phyloP scores from a whole-genome alignment of 306 rosid genomes.

The Ormosia emarginata region DNA sequence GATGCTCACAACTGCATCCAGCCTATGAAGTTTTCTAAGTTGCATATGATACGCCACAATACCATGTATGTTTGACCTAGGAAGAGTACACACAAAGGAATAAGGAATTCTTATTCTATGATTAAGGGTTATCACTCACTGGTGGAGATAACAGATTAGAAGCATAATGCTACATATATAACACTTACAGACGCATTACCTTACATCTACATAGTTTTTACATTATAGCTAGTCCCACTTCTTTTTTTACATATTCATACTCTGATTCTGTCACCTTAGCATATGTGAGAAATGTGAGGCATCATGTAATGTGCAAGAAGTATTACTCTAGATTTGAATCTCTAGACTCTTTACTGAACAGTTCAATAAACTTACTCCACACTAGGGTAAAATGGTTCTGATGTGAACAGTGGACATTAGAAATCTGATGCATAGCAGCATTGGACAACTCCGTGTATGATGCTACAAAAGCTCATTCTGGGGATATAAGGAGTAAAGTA shows the following conservation, averaged over 20 bases:
- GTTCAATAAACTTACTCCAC: background rate
- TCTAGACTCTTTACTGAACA: background rate
- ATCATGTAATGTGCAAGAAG: no score
- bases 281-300: no score
- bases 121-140: background rate
- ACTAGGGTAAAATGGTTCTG: background rate
- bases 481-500: background rate
- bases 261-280: no score
- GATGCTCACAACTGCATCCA: constrained; percentile 7
- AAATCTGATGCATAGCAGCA: background rate
- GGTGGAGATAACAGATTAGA: background rate
- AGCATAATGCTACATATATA: no score
- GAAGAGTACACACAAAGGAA: background rate
- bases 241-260: no score
- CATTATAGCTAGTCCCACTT: no score
- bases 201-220: background rate
- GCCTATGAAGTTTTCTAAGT: background rate
- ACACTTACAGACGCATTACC: background rate
- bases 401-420: background rate
- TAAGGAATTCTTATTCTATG: background rate
- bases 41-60: constrained; percentile 13
- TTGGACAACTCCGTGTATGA: background rate
- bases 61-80: background rate
- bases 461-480: background rate
- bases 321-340: background rate